Percentiles rank a stretch among this genome's conserved stretches.
phyloP scores from a whole-genome alignment of 1,139 yeast species.

The Petasospora rhodanensis region DNA sequence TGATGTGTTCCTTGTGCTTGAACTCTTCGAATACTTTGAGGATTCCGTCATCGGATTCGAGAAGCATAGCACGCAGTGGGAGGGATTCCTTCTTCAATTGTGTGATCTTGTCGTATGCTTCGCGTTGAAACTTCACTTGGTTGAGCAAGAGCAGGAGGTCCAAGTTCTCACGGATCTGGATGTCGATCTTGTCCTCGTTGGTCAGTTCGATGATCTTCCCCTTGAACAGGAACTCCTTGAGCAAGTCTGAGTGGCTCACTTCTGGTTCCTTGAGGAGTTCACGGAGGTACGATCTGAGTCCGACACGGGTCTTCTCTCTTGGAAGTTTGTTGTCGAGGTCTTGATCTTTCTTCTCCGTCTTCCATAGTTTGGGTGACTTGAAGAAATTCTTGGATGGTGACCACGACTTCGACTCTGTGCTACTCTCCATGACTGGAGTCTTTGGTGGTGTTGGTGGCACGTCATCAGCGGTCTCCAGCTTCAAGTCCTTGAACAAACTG shows the following conservation, averaged over 20 bases:
- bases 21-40: constrained; percentile 42
- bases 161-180: constrained; percentile 48
- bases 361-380: constrained; percentile 8
- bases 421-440: constrained; percentile 1
- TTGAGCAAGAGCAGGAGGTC: constrained; percentile 60
- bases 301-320: constrained; percentile 69
- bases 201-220: constrained; percentile 34
- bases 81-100: constrained; percentile 31
- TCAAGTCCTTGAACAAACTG: constrained; percentile 15
- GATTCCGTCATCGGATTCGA: constrained; percentile 30
- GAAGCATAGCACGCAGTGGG: constrained; percentile 28
- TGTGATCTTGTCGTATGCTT: constrained; percentile 41
- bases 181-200: constrained; percentile 48
- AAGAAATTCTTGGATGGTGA: not conserved
- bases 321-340: constrained; percentile 29
- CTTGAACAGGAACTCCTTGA: constrained; percentile 48
- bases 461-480: constrained; percentile 12
- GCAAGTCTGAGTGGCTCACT: constrained; percentile 46
- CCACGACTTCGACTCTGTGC: not conserved
- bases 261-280: constrained; percentile 50
- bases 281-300: constrained; percentile 68
- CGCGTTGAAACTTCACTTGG: constrained; percentile 68
- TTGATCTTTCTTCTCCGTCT: constrained; percentile 1
- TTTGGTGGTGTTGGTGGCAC: constrained; percentile 2
- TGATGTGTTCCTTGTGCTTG: constrained; percentile 47